phyloP scores from a whole-genome alignment of 176 grass and related monocot genomes.

The Thalia dealbata region DNA sequence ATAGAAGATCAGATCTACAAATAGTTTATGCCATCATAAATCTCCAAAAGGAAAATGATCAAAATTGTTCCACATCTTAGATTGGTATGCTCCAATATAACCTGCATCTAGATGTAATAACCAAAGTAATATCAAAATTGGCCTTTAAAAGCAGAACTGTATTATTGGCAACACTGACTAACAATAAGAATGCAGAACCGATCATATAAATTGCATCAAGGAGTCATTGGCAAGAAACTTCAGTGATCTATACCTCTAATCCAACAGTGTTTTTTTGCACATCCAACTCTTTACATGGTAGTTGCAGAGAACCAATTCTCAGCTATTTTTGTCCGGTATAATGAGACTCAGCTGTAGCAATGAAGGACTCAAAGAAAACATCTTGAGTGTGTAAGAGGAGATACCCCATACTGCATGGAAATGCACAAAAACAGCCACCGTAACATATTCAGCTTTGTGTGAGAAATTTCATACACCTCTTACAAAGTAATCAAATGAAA shows the following conservation, averaged over 20 bases:
- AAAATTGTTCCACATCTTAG: neutral
- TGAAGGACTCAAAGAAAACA: neutral
- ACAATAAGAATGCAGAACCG: neutral
- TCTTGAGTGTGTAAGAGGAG: neutral
- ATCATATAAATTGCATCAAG: neutral
- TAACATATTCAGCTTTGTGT: neutral
- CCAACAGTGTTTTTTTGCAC: neutral
- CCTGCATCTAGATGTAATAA: neutral
- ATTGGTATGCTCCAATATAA: neutral
- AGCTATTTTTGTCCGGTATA: neutral
- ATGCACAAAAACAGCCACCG: neutral
- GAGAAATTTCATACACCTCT: conserved; percentile 3
- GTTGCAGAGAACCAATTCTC: neutral
- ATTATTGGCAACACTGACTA: neutral
- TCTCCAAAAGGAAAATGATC: neutral
- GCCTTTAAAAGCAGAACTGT: too few species aligned
- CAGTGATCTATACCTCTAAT: neutral
- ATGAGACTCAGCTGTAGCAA: neutral
- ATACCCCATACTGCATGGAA: neutral
- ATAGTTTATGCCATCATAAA: neutral
- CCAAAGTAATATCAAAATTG: neutral
- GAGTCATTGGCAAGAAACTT: conserved; percentile 5
- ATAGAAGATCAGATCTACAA: neutral
- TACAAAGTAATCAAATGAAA: neutral
- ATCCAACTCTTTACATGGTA: conserved; percentile 11